Evolutionary conservation across 2,329 filamentous ascomycete genomes (phyloP), one percentile per base, ranked within the genome.

Genomic region (Cryphonectria radicalis): DNA sequence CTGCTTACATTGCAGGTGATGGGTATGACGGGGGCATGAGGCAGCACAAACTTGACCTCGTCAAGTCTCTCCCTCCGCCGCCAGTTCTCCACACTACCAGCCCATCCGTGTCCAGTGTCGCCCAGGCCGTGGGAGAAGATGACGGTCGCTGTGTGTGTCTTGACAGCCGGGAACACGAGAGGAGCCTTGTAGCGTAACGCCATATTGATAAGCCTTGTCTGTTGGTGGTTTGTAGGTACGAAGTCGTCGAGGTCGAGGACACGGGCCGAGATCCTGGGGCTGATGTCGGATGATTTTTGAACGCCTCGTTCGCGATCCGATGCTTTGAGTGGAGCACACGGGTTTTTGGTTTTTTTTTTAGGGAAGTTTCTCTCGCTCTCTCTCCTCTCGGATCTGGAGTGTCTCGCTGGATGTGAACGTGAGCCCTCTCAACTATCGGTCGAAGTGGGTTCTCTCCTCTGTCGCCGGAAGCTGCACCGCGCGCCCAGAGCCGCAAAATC

Each of bases 121-220:
- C 96, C 96, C 55, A 99, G 86, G 19, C 96, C 96, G 81, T 99
- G 96, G 67, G 93, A 88, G 82, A 98, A 94, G 77, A 99, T 98
- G 77, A 98, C 92, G 3, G 95, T 98, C 35, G 94, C 94, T 53
- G 96, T 98, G 83, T 98, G 96, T 79, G 89, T 90, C 79, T 89
- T 92, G 46, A 93, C 84, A 57, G 95, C 93, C 40, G 93, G 93
- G 72, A 97, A 90, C 28, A 96, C 87, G 69, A 96, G 84, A 19
- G 90, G 89, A 22, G 82, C 79, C 35, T 79, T 69, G 57, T 80
- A 77, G n/a, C 77, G 72, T 46, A 81, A 66, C 8, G 79, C 75
- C 71, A 74, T 76, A 60, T 55, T 60, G 46, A 53, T 4, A 8
- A 50, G 19, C 17, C 43, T 19, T 22, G 42, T 17, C 14, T 17